These are phyloP conservation scores for Myriosclerotinia curreyana DNA, from an alignment of 2,329 filamentous ascomycete species.

Conservation along the genomic window DNA sequence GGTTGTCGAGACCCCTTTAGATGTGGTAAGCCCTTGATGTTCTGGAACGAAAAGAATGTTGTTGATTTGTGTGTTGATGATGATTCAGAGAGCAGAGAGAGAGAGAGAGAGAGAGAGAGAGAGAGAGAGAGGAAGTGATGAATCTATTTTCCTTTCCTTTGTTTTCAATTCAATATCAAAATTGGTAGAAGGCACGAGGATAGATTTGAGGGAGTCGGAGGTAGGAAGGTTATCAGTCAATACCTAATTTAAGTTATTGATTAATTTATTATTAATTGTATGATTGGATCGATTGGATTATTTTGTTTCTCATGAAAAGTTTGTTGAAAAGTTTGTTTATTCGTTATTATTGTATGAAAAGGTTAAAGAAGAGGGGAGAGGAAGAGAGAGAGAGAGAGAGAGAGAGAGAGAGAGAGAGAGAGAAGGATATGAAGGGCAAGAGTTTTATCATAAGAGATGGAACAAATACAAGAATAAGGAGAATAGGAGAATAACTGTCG, in stretches of 20 bases:
- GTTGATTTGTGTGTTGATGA: background rate
- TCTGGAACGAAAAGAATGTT: slow-evolving; percentile 12
- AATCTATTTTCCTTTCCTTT: background rate
- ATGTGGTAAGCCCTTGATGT: background rate
- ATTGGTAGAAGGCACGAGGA: background rate
- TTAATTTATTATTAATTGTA: slow-evolving; percentile 9
- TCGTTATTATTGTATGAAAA: background rate
- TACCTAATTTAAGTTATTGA: background rate
- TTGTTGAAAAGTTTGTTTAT: background rate
- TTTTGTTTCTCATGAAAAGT: too few species aligned
- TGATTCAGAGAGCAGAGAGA: too few species aligned
- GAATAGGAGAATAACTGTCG: too few species aligned
- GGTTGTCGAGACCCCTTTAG: background rate
- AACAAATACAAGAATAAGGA: too few species aligned
- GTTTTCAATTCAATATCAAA: background rate
- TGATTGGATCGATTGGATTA: slow-evolving; percentile 8
- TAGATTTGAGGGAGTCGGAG: background rate
- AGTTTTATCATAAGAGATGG: background rate
- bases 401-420: background rate
- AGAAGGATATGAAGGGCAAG: background rate
- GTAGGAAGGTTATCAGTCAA: slow-evolving; percentile 10
- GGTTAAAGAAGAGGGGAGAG: background rate
- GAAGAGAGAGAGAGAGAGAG: background rate
- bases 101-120: too few species aligned
- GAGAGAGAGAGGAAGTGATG: background rate